Evolutionary conservation across 129 eudicot species (phyloP).

Genomic region (Flaveria trinervia): DNA sequence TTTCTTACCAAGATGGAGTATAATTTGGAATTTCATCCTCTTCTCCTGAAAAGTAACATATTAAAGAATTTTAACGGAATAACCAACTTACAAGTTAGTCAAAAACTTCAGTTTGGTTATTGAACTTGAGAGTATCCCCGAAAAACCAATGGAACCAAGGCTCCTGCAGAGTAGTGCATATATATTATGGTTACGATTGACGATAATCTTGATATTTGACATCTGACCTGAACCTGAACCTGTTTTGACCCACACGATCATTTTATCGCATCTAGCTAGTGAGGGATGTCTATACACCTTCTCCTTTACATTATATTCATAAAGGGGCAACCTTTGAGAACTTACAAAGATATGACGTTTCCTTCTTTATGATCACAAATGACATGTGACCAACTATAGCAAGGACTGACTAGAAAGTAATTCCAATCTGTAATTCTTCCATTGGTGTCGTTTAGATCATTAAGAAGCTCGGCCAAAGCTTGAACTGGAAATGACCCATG

Average conservation of each 20-base stretch:
- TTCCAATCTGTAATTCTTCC: conserved; percentile 65
- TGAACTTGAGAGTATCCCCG: conserved; percentile 72
- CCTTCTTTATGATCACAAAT: conserved; percentile 62
- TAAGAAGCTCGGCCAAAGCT: conserved; percentile 51
- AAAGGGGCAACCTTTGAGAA: not conserved
- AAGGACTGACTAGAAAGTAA: conserved; percentile 63
- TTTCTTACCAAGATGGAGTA: not conserved
- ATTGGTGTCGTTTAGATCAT: conserved; percentile 63
- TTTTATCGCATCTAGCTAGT: too few relatives aligned
- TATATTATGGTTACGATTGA: not conserved
- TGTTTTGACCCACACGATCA: too few relatives aligned
- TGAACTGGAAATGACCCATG: conserved; percentile 49
- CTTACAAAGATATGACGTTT: conserved; percentile 77
- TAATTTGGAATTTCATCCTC: not conserved
- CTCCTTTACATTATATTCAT: not conserved
- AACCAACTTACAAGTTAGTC: conserved; percentile 66
- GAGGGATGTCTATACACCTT: not conserved
- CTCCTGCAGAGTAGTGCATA: conserved; percentile 52
- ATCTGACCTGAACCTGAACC: too few relatives aligned
- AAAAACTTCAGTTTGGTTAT: conserved; percentile 65
- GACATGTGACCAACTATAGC: conserved; percentile 91
- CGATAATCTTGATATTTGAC: too few relatives aligned
- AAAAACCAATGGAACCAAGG: conserved; percentile 72
- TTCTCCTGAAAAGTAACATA: not conserved
- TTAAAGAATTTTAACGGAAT: not conserved